A percentile compares a stretch with the other conserved stretches of the same genome.
Evolutionary conservation across 805 yeast genomes (phyloP).

Genomic region (Hanseniaspora thailandica): DNA sequence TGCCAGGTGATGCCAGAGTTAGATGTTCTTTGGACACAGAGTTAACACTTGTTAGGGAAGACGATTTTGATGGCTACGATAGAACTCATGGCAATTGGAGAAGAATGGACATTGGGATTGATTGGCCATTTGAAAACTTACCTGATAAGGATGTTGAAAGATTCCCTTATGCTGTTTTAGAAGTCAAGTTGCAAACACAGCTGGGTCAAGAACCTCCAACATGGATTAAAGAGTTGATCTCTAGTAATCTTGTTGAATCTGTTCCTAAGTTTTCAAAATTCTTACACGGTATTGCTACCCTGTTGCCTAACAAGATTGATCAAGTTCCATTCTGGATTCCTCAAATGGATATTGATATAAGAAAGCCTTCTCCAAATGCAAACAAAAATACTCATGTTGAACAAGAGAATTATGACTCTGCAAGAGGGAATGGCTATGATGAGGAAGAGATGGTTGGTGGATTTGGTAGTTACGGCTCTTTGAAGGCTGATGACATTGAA

Average conservation of each 20-base stretch:
- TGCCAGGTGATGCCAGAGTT: slow-evolving; percentile 98
- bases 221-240: slow-evolving; percentile 88
- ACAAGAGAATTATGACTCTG: slow-evolving; percentile 29
- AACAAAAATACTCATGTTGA: slow-evolving; percentile 41
- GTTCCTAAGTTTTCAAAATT: slow-evolving; percentile 96
- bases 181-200: slow-evolving; percentile 94
- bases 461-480: slow-evolving; percentile 27
- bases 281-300: slow-evolving; percentile 91
- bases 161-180: slow-evolving; percentile 95
- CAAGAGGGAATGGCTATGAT: slow-evolving; percentile 24
- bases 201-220: slow-evolving; percentile 97
- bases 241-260: slow-evolving; percentile 91
- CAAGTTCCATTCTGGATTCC: slow-evolving; percentile 95
- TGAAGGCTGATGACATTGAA: slow-evolving; percentile 37
- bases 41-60: slow-evolving; percentile 94
- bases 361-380: slow-evolving; percentile 43
- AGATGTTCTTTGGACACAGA: slow-evolving; percentile 97
- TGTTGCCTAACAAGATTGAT: slow-evolving; percentile 70
- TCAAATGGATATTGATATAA: slow-evolving; percentile 90
- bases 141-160: slow-evolving; percentile 77
- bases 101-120: slow-evolving; percentile 95
- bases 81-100: slow-evolving; percentile 94
- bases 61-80: slow-evolving; percentile 83
- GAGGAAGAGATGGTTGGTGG: slow-evolving; percentile 27
- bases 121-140: slow-evolving; percentile 83